Evolutionary conservation across 108 stramenopile genomes (phyloP).

Genomic region (Cyclotella kingstonii): DNA sequence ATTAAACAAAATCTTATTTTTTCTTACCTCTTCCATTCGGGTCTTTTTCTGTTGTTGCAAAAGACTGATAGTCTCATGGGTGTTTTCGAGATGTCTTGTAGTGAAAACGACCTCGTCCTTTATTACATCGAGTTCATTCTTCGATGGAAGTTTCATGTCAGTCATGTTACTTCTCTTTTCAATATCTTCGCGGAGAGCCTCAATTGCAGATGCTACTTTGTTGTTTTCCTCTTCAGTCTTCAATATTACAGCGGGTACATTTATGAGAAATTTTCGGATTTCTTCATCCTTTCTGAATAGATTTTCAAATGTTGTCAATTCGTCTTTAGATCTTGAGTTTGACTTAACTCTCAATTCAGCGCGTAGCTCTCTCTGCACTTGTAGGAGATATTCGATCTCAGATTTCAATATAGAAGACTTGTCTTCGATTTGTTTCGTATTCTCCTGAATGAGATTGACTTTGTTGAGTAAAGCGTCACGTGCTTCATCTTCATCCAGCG

Average conservation of each 20-base stretch:
- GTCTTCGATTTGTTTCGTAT: constrained; percentile 14
- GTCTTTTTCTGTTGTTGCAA: constrained; percentile 26
- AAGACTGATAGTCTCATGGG: constrained; percentile 10
- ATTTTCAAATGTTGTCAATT: neutral
- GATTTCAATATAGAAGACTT: constrained; percentile 6
- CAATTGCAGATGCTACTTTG: neutral
- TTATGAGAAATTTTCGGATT: constrained; percentile 3
- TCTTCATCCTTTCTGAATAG: constrained; percentile 8
- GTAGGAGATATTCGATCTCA: constrained; percentile 10
- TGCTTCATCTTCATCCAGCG: constrained; percentile 18
- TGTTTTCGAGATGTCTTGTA: constrained; percentile 18
- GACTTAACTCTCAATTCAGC: constrained; percentile 12
- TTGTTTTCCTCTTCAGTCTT: constrained; percentile 13
- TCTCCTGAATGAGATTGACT: constrained; percentile 5
- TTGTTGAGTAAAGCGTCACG: constrained; percentile 15
- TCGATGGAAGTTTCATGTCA: constrained; percentile 18
- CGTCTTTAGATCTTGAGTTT: neutral
- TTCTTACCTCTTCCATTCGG: constrained; percentile 20
- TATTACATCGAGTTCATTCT: constrained; percentile 25
- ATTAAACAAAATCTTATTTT: neutral
- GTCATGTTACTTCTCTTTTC: constrained; percentile 3
- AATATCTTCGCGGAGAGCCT: constrained; percentile 15
- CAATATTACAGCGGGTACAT: constrained; percentile 5
- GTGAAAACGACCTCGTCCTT: constrained; percentile 25
- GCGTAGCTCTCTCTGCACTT: constrained; percentile 2